phyloP scores from a whole-genome alignment of 495 filamentous ascomycete genomes.

The Xylaria sp. region DNA sequence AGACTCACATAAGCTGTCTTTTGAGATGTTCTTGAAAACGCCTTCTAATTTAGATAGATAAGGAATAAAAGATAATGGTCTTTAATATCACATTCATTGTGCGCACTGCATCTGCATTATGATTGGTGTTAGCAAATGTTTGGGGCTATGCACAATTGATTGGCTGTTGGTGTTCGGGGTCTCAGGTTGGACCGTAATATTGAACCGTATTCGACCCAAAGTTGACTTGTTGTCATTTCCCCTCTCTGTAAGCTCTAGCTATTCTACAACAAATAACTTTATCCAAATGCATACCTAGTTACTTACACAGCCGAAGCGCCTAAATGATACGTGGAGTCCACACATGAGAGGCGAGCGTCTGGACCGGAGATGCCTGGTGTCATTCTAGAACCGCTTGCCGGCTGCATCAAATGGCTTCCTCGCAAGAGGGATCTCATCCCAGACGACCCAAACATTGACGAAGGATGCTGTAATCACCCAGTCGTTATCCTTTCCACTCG shows the following conservation, averaged over 20 bases:
- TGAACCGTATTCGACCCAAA: not conserved
- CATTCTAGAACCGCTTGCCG: slow-evolving; percentile 28
- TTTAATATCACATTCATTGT: not conserved
- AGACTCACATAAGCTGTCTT: no score
- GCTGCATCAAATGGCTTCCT: slow-evolving; percentile 41
- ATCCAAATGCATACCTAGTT: not conserved
- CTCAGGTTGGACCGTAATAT: not conserved
- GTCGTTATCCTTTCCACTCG: slow-evolving; percentile 38
- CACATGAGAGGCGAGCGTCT: not conserved
- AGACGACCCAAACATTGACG: slow-evolving; percentile 31
- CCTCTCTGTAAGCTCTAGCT: not conserved
- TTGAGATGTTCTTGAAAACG: no score
- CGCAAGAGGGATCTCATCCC: slow-evolving; percentile 23
- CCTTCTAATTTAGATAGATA: not conserved
- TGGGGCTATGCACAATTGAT: slow-evolving; percentile 7
- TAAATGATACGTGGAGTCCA: not conserved
- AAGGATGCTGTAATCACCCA: slow-evolving; percentile 38
- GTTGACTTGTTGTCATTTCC: not conserved
- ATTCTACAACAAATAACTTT: not conserved
- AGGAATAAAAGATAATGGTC: not conserved
- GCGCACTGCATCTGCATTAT: not conserved
- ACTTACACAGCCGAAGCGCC: not conserved
- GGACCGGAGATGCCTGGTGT: slow-evolving; percentile 21
- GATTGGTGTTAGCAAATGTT: not conserved
- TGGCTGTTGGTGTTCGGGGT: not conserved